phyloP scores from a whole-genome alignment of 306 rosid species.

The Abrus pulchellus region DNA sequence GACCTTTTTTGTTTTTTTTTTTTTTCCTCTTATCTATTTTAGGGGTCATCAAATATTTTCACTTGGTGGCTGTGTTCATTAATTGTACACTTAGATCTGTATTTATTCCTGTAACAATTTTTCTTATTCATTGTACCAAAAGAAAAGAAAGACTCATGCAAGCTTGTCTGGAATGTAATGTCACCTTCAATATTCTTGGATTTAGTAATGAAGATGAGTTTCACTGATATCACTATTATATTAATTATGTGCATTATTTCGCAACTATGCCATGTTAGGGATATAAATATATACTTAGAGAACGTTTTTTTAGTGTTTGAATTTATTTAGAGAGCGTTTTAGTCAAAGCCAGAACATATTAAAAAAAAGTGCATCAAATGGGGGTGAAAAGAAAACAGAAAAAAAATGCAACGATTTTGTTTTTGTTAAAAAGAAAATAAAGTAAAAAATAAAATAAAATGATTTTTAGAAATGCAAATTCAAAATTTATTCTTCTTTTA shows the following conservation, averaged over 20 bases:
- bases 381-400: too few species aligned
- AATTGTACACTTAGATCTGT: conserved; percentile 48
- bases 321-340: too few species aligned
- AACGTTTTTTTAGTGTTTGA: neutral
- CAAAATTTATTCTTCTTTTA: too few species aligned
- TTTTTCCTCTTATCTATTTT: conserved; percentile 26
- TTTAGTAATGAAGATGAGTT: conserved; percentile 28
- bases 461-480: too few species aligned
- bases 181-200: conserved; percentile 24
- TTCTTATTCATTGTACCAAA: conserved; percentile 46
- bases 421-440: too few species aligned
- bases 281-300: neutral
- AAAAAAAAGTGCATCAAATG: too few species aligned
- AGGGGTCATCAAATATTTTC: conserved; percentile 50
- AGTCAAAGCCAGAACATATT: too few species aligned
- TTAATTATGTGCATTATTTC: neutral
- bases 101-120: conserved; percentile 37
- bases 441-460: too few species aligned
- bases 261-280: neutral
- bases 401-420: too few species aligned
- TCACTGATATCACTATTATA: neutral
- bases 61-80: conserved; percentile 49
- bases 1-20: neutral
- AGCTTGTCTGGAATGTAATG: conserved; percentile 30
- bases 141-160: conserved; percentile 15